Evolutionary conservation across 2,329 filamentous ascomycete genomes (phyloP).

Genomic region (Penicillium frequentans): DNA sequence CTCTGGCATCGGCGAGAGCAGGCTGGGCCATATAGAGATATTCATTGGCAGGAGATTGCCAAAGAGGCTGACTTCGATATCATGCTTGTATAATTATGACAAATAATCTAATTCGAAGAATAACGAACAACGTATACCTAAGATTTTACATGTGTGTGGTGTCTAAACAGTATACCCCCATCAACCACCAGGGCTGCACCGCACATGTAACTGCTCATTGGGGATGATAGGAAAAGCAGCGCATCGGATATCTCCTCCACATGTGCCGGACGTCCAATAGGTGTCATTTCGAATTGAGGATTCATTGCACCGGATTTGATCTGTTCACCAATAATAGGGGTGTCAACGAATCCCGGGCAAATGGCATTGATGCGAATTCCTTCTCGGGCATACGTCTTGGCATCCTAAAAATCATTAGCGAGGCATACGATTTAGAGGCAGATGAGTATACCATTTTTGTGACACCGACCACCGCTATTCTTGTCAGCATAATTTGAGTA

Average conservation of each 20-base stretch:
- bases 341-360: constrained; percentile 49
- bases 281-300: constrained; percentile 46
- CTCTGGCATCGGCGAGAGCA: constrained; percentile 30
- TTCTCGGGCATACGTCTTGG: constrained; percentile 50
- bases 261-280: constrained; percentile 49
- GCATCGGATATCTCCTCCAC: constrained; percentile 57
- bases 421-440: not conserved
- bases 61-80: constrained; percentile 36
- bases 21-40: constrained; percentile 15
- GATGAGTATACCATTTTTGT: constrained; percentile 19
- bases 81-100: constrained; percentile 25
- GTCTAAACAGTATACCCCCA: constrained; percentile 23
- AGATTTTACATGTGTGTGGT: not conserved
- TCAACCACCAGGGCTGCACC: constrained; percentile 33
- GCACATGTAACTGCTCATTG: constrained; percentile 47
- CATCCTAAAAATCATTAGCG: constrained; percentile 26
- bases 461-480: constrained; percentile 24
- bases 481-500: not conserved
- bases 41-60: constrained; percentile 37
- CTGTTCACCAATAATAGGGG: constrained; percentile 20
- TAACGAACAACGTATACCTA: too few species aligned
- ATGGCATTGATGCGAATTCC: constrained; percentile 62
- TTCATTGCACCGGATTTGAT: constrained; percentile 18
- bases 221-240: constrained; percentile 46
- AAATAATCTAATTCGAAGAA: not conserved